phyloP scores from a whole-genome alignment of 148 eudicot genomes.

The Amaranthus hypochondriacus region DNA sequence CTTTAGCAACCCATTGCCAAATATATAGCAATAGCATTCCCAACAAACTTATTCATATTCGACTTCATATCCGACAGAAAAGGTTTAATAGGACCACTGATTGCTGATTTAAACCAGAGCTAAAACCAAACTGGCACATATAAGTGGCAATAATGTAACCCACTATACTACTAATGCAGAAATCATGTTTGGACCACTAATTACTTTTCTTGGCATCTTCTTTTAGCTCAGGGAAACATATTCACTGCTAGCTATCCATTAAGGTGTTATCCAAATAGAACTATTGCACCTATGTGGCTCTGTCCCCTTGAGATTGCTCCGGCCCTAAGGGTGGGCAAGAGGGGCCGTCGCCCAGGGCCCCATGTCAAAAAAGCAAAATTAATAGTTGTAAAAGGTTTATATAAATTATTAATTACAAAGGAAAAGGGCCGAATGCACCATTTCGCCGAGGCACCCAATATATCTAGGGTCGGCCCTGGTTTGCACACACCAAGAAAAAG shows the following conservation, averaged over 20 bases:
- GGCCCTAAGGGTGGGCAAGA: too few relatives aligned
- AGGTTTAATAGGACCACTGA: conserved; percentile 6
- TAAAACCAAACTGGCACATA: conserved; percentile 19
- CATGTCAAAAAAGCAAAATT: too few relatives aligned
- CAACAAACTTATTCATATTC: conserved; percentile 14
- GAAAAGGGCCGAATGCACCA: too few relatives aligned
- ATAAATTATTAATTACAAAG: too few relatives aligned
- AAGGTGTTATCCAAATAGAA: too few relatives aligned
- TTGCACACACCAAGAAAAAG: too few relatives aligned
- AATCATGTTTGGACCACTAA: conserved; percentile 6
- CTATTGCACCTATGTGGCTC: too few relatives aligned
- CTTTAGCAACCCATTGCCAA: conserved; percentile 23
- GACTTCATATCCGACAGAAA: conserved; percentile 20
- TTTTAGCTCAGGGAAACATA: conserved; percentile 1
- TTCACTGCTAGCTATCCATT: background rate
- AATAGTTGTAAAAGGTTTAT: too few relatives aligned
- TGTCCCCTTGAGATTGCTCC: too few relatives aligned
- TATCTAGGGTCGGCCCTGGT: too few relatives aligned
- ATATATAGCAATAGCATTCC: conserved; percentile 14
- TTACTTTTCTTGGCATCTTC: background rate
- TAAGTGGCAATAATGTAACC: conserved; percentile 25
- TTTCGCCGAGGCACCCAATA: too few relatives aligned
- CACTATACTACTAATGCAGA: conserved; percentile 18
- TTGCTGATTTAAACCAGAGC: conserved; percentile 14
- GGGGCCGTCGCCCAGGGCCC: too few relatives aligned